Evolutionary conservation across 805 yeast genomes (phyloP).

Genomic region (Metschnikowia vanudenii): DNA sequence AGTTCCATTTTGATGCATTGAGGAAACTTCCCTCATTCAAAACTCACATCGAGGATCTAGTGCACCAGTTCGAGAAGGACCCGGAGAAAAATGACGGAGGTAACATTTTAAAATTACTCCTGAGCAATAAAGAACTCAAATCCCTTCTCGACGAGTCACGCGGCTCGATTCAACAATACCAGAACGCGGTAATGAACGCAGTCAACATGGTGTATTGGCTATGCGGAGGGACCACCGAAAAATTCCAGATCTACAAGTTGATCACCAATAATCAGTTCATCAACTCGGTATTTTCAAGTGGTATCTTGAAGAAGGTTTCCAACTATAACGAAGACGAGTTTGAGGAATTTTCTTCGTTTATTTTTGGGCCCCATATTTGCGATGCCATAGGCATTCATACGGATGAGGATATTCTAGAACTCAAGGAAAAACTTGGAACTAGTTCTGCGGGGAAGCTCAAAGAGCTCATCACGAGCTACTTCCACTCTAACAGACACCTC

Average conservation of each 20-base stretch:
- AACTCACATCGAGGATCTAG: slow-evolving; percentile 27
- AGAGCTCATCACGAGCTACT: slow-evolving; percentile 18
- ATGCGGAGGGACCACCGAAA: slow-evolving; percentile 21
- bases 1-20: slow-evolving; percentile 25
- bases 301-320: slow-evolving; percentile 19
- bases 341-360: slow-evolving; percentile 10
- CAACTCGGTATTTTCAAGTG: slow-evolving; percentile 26
- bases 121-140: slow-evolving; percentile 15
- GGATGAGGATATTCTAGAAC: slow-evolving; percentile 12
- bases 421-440: not conserved
- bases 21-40: slow-evolving; percentile 39
- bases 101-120: slow-evolving; percentile 19
- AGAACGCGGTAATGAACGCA: slow-evolving; percentile 26
- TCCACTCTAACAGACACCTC: slow-evolving; percentile 17
- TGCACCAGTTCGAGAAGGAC: slow-evolving; percentile 12
- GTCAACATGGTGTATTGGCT: slow-evolving; percentile 25
- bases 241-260: slow-evolving; percentile 33
- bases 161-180: slow-evolving; percentile 24
- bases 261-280: slow-evolving; percentile 29
- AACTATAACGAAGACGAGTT: slow-evolving; percentile 3
- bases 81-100: slow-evolving; percentile 10
- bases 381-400: slow-evolving; percentile 2
- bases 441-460: slow-evolving; percentile 4
- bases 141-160: slow-evolving; percentile 20
- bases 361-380: slow-evolving; percentile 10